Evolutionary conservation across 176 grass and related monocot species (phyloP).

Genomic region (Typha latifolia): DNA sequence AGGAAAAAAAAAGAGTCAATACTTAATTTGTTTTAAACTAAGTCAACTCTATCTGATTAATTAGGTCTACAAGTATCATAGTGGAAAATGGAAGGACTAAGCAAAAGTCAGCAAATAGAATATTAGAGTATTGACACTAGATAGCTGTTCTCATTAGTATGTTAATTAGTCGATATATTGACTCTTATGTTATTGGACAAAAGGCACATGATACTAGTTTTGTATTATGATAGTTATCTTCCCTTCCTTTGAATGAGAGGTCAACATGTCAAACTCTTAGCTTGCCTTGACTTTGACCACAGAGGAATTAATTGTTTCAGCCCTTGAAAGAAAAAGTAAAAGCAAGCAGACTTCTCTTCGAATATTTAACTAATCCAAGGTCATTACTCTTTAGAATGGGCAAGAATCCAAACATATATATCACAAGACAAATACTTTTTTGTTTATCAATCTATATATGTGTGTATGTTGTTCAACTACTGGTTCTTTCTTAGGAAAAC

Average conservation of each 20-base stretch:
- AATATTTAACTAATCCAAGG: background rate
- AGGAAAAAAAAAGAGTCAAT: background rate
- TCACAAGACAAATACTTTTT: background rate
- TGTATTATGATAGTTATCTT: background rate
- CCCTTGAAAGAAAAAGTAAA: background rate
- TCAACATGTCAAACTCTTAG: conserved; percentile 1
- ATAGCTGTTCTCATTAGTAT: background rate
- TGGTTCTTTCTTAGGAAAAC: background rate
- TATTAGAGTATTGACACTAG: background rate
- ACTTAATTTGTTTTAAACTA: background rate
- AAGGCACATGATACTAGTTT: background rate
- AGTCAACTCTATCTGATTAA: background rate
- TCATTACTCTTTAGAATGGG: no score
- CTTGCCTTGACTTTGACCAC: conserved; percentile 4
- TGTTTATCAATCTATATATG: background rate
- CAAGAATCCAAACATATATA: background rate
- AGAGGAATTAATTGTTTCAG: background rate
- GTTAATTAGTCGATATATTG: background rate
- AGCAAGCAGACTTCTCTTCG: background rate
- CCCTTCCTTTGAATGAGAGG: background rate
- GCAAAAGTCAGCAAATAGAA: background rate
- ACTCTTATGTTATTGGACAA: background rate
- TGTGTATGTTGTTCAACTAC: background rate
- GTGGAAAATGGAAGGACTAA: background rate
- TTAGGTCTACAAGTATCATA: background rate